Base-by-base conservation (phyloP, 805 yeast species). In the Myxozyma geophila region DNA sequence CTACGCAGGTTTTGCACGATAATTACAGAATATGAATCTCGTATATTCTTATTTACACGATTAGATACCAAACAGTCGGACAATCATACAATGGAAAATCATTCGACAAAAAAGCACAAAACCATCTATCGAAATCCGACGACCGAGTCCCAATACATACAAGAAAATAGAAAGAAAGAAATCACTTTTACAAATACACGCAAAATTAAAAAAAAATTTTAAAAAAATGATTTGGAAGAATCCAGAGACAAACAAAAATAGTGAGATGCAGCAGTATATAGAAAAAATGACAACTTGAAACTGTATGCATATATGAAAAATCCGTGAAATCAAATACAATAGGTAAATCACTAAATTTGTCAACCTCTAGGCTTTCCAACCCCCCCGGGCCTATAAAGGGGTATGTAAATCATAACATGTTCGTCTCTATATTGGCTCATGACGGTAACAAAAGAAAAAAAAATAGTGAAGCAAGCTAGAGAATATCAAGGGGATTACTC, bases 401-500 rank as follows among this genome's bases (percentile, higher is more conserved):
- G 15, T 19, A 2, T 21, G 17, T 10, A 40, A 53, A 40, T 53
- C 43, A 41, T 28, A n/a, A 54, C 57, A n/a, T 36, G 15, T 28
- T 28, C 28, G 28, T 28, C 28, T 28, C 28, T 28, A 28, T 28
- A 28, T 28, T 28, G 28, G 28, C 28, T 28, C 28, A 28, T 28
- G 28, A 28, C 28, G 36, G 33, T 15, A 23, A 19, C n/a, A 43
- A 23, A n/a, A 19, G 39, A 36, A 41, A 37, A 23, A 44, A n/a
- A 46, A 35, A 37, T 19, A 40, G 40, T n/a, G 21, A 9, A 49
- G 40, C 48, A 48, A 54, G 23, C 43, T 19, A 15, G 47, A 46
- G 44, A 40, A 57, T 19, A 17, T 37, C 15, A 3, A 15, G 13
- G 21, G 17, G 53, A n/a, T 58, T 49, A 56, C 53, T 60, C 64